Evolutionary conservation across 2,329 filamentous ascomycete species (phyloP), one percentile per base, ranked within the genome.

Genomic region (Orbilia ellipsospora): DNA sequence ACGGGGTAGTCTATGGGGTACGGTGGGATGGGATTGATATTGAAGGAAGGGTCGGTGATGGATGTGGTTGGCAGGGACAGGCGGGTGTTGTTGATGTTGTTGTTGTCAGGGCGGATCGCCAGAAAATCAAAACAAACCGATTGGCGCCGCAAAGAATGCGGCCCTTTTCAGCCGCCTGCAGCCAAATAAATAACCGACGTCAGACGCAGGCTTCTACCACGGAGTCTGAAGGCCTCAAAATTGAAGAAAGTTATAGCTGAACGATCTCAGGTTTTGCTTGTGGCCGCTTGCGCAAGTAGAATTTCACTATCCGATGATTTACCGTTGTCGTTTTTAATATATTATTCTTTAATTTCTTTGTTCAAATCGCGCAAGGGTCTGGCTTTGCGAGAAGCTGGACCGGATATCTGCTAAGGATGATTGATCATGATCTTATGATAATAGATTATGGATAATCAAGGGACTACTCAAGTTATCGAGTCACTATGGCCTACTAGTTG

Each of bases 101-200:
- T 67, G 63, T 67, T 57, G 63, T 51, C 54, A 50, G 51, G 63
- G 23, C 28, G 51, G 20, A 13, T 20, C n/a, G n/a, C 52, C 51
- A 20, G 15, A 48, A 59, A 59, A 67, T 42, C 63, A 66, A 66
- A 66, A 66, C 62, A 66, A 66, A 55, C 42, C 42, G 51, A 67
- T 42, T 50, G 36, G 40, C 55, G 55, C 36, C n/a, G 16, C 52
- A 48, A 48, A n/a, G 20, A 48, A 51, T 15, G 63, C 54, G 31
- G 54, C 63, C 63, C 42, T 23, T 67, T 67, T 57, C 12, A 59
- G 63, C 63, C 54, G 63, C 52, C 63, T 67, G 62, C 62, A 66
- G 51, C 10, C 13, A 20, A 36, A 36, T 36, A 36, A 36, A 36
- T 36, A 36, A 36, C 31, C 31, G 31, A 36, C 31, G 10, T 16